Base-by-base conservation (phyloP, 1,284 basidiomycete species). In the Butyriboletus appendiculatus region DNA sequence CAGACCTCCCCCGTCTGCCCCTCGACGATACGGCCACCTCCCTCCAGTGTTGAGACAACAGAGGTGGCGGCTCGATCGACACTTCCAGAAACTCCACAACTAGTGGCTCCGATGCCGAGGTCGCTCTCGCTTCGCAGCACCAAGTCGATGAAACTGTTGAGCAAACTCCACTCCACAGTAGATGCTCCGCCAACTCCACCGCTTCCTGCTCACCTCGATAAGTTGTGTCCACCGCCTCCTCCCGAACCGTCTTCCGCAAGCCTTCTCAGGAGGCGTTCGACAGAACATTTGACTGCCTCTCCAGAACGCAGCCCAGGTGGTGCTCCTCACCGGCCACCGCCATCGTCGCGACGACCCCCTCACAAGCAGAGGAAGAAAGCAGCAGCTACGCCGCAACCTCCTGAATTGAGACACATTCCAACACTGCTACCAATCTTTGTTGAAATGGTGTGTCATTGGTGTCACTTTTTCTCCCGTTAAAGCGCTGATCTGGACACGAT, bases 381-480 rank as follows among this genome's bases (percentile, higher is more conserved):
- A 41, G 70, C 76, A 2, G 69, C 77, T 40, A 65, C 73, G 3
- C 73, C 92, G 39, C 81, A 85, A 59, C 84, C 88, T 46, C 96
- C 96, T 1, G 85, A 92, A 55, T 76, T 98, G 48, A 76, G 79
- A 53, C 81, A 88, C 60, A 83, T 97, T 53, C 86, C 90, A 22
- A 80, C 84, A 57, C 69, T 98, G 24, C 75, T 95, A 34, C 92
- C 94, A 1, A 64, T 98, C 28, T 97, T 97, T 68, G 82, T 90
- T 44, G 95, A 97, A 73, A 85, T 96, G 78, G 94, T 96, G 60
- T 69, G 86, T 69, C 30, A 5, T 34, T 16, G 22, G 11, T 44
- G 26, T 43, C 44, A 12, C 14, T 46, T 37, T 20, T 15, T 11
- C 9, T 28, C 16, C 35, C 14, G 43, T 58, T 41, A 18, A 28